Evolutionary conservation across 139 green algal species (phyloP).

Genomic region (Haematococcus lacustris): DNA sequence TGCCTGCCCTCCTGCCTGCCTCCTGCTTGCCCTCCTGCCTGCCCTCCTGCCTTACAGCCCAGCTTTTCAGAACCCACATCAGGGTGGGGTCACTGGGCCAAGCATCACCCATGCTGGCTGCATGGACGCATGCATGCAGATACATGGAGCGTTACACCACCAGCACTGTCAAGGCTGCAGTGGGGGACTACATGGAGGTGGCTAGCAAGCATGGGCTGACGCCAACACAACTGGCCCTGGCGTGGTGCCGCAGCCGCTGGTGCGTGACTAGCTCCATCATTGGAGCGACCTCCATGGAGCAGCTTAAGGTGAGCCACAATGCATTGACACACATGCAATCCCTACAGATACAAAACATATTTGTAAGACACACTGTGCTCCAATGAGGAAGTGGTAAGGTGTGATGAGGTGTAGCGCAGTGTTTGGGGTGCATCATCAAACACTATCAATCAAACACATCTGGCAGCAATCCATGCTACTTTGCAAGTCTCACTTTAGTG

Average conservation of each 20-base stretch:
- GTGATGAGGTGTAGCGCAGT: too few species aligned
- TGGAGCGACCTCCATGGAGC: conserved; percentile 79
- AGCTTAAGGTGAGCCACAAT: conserved; percentile 83
- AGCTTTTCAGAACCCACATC: too few species aligned
- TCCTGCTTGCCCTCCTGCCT: neutral
- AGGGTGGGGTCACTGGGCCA: too few species aligned
- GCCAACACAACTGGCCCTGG: conserved; percentile 71
- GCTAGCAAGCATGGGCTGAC: conserved; percentile 69
- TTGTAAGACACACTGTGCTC: too few species aligned
- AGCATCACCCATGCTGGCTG: neutral
- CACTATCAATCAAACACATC: too few species aligned
- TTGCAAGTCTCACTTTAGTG: too few species aligned
- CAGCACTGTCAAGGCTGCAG: conserved; percentile 47
- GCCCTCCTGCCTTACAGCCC: neutral
- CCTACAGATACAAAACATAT: too few species aligned
- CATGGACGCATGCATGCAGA: conserved; percentile 9
- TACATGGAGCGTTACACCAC: conserved; percentile 65
- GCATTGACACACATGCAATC: too few species aligned
- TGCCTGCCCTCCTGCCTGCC: neutral
- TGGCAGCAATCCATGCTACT: too few species aligned
- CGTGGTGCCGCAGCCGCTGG: conserved; percentile 63
- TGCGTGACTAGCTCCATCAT: conserved; percentile 73
- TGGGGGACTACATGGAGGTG: conserved; percentile 60
- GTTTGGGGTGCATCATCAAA: too few species aligned
- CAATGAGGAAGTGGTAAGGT: too few species aligned